Conservation (phyloP, 2,329 filamentous ascomycete species). For the Lecanicillium sp. region DNA sequence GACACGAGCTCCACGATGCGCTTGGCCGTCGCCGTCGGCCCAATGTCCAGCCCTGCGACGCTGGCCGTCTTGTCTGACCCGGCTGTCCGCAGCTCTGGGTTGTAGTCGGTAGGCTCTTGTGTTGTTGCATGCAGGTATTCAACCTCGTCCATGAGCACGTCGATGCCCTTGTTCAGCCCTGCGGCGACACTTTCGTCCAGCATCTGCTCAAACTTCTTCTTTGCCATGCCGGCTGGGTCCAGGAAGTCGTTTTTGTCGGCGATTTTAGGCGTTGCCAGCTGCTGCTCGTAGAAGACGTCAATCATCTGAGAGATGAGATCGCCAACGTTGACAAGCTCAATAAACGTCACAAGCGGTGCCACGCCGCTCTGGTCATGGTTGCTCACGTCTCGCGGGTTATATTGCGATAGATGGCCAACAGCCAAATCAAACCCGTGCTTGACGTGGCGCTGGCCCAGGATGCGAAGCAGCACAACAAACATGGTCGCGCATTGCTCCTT, state of each 20-base stretch:
- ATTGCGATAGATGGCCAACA: constrained; percentile 80
- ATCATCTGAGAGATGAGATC: constrained; percentile 98
- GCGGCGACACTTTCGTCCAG: constrained; percentile 94
- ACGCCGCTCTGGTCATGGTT: constrained; percentile 67
- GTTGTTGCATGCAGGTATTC: constrained; percentile 90
- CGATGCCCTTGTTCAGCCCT: constrained; percentile 93
- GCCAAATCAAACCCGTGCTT: constrained; percentile 92
- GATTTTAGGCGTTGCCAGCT: constrained; percentile 74
- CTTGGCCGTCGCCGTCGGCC: constrained; percentile 70
- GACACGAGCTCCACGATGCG: constrained; percentile 80
- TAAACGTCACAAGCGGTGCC: constrained; percentile 86
- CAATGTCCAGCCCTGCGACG: constrained; percentile 35
- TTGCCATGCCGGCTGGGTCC: constrained; percentile 83
- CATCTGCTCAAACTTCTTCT: constrained; percentile 99
- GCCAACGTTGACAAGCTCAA: constrained; percentile 95
- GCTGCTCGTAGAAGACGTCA: constrained; percentile 96
- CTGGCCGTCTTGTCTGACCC: constrained; percentile 16
- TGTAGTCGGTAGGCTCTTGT: constrained; percentile 83
- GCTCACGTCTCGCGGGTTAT: constrained; percentile 78
- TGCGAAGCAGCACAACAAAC: constrained; percentile 76
- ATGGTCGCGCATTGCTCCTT: constrained; percentile 84
- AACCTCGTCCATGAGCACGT: constrained; percentile 96
- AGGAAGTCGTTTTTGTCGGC: constrained; percentile 92
- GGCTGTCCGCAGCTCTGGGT: constrained; percentile 46
- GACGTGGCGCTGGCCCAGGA: constrained; percentile 79